phyloP scores from a whole-genome alignment of 495 filamentous ascomycete genomes.

The Penicillium taxi region DNA sequence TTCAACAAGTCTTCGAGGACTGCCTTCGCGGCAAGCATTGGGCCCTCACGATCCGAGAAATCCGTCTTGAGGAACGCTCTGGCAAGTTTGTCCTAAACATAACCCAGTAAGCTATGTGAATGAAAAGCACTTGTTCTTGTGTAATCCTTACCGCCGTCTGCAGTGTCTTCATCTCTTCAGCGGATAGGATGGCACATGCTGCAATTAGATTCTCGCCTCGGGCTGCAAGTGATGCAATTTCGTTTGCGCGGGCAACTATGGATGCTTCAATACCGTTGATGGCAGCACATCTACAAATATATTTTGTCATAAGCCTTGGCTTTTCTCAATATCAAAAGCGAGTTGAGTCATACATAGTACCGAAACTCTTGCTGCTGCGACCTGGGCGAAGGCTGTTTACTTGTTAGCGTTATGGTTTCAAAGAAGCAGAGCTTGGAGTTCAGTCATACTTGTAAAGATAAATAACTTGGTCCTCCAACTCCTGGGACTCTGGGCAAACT shows the following conservation, averaged over 20 bases:
- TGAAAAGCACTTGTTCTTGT: not conserved
- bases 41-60: constrained; percentile 10
- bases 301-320: not conserved
- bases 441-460: constrained; percentile 69
- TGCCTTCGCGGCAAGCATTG: constrained; percentile 5
- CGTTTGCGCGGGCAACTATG: constrained; percentile 69
- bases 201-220: constrained; percentile 69
- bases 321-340: not conserved
- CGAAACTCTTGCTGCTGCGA: constrained; percentile 73
- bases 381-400: constrained; percentile 47
- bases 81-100: constrained; percentile 25
- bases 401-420: constrained; percentile 7
- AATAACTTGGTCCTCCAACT: constrained; percentile 67
- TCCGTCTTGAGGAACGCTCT: constrained; percentile 28
- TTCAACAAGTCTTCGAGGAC: constrained; percentile 20
- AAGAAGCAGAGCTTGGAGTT: not conserved
- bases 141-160: constrained; percentile 47
- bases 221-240: constrained; percentile 59
- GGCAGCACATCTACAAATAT: constrained; percentile 54
- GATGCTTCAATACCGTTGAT: constrained; percentile 70
- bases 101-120: constrained; percentile 2
- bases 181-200: constrained; percentile 56
- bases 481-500: constrained; percentile 50
- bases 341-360: constrained; percentile 47
- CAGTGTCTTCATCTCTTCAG: constrained; percentile 51